Percentiles rank a stretch among this genome's conserved stretches.
phyloP scores from a whole-genome alignment of 139 green algal genomes.

The Chlorella vulgaris region DNA sequence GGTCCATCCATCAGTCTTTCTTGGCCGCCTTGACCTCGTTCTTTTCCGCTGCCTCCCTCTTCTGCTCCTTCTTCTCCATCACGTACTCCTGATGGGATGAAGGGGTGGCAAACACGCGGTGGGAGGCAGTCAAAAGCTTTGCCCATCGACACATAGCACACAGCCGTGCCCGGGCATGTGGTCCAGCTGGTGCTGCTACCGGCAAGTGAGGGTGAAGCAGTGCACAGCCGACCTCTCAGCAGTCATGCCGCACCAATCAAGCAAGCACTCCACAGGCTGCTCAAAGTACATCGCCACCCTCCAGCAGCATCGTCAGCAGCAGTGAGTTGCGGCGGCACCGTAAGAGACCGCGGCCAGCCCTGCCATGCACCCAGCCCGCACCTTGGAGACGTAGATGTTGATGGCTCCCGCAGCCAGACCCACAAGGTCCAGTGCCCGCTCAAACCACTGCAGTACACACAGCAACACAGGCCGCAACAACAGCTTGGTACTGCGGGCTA shows the following conservation, averaged over 20 bases:
- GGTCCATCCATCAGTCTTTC: neutral
- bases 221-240: too few species aligned
- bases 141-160: neutral
- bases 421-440: conserved; percentile 6
- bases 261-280: too few species aligned
- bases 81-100: conserved; percentile 20
- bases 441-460: conserved; percentile 17
- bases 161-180: too few species aligned
- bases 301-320: neutral
- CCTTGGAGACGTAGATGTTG: conserved; percentile 18
- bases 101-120: neutral
- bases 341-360: too few species aligned
- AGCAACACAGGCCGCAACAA: neutral
- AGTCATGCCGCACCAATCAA: too few species aligned
- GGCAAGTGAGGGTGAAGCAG: neutral
- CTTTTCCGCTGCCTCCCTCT: conserved; percentile 13
- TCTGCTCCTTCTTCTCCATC: conserved; percentile 29
- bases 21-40: neutral
- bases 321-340: too few species aligned
- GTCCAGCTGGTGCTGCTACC: too few species aligned
- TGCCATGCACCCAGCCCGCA: too few species aligned
- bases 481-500: neutral
- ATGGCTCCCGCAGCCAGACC: neutral
- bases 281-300: too few species aligned
- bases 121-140: neutral